Base-by-base conservation (phyloP, 2,329 filamentous ascomycete genomes). In the Massarina eburnea region DNA sequence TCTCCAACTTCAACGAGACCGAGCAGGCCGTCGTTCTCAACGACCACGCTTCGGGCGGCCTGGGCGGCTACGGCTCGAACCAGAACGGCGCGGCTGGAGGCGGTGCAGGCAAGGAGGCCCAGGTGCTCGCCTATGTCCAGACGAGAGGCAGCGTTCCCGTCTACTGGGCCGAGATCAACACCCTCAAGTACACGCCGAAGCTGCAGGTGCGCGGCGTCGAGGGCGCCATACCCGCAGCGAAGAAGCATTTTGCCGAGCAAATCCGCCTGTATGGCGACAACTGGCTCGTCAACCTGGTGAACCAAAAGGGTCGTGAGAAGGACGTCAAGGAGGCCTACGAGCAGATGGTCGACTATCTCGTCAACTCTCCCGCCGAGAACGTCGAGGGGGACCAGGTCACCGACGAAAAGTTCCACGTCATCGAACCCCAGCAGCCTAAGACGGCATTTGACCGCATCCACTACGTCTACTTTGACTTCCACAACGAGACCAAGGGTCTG, bases 1-100 rank as follows among this genome's bases (percentile, higher is more conserved):
- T 94, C n/a, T 90, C 94, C 55, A 99, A 99, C 70, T 99, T 92
- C 79, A 99, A 99, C 67, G 94, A 99, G 77, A 97, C 94, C 0
- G 94, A 99, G 68, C 94, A 99, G 68, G 79, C 94, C 26, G 80
- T 96, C 49, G 83, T 99, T 29, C 73, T 97, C 57, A 97, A 97
- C 61, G 94, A 97, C 71, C 80, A 76, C 44, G 79, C 81, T 38
- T 79, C 80, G 3, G 83, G 83, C 46, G 86, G 87, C 1, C 73
- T 94, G 34, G 85, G 88, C 32, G 91, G 91, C 6, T 96, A 89
- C 70, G 86, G 81, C 47, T 84, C 87, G 17, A 87, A 88, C 76
- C 82, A 88, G 61, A 91, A 88, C 65, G 86, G 85, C 51, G 86
- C 36, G 32, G 54, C 51, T 4, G 80, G 80, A 26, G 76, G 74